Percentiles rank a stretch among this genome's conserved stretches.
Conservation (phyloP, 148 eudicot genomes). For the Rhododendron kiyosumense region DNA sequence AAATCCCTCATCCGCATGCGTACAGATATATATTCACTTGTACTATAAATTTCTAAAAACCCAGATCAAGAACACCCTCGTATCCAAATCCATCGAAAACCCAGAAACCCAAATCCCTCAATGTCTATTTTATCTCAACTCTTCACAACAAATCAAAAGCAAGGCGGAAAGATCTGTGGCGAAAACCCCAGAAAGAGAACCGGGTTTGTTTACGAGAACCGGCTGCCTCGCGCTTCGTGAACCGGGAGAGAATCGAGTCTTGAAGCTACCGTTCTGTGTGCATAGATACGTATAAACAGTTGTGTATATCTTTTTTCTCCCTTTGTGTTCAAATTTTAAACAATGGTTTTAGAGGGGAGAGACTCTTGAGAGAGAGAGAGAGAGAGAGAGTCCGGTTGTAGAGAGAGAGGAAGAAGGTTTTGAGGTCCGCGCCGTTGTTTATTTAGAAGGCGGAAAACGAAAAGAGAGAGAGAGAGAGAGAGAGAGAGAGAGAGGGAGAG, state of each 20-base stretch:
- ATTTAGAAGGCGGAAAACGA: background rate
- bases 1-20: slow-evolving; percentile 8
- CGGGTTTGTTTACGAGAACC: background rate
- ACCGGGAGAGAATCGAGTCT: background rate
- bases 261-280: background rate
- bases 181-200: background rate
- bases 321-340: slow-evolving; percentile 4
- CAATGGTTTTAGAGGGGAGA: background rate
- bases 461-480: background rate
- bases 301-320: background rate
- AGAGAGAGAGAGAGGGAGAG: background rate
- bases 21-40: background rate
- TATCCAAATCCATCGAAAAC: slow-evolving; percentile 8
- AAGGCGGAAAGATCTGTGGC: background rate
- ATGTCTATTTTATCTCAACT: background rate
- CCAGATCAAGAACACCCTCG: background rate
- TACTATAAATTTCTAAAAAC: background rate
- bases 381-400: too few species aligned
- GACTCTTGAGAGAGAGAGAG: background rate
- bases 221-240: background rate
- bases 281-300: background rate
- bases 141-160: background rate
- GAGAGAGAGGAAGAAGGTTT: background rate
- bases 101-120: background rate
- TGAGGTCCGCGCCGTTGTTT: slow-evolving; percentile 20